Percentiles rank a stretch among this genome's conserved stretches.
Conservation (phyloP, 768 basidiomycete species). For the Amanita thiersii region DNA sequence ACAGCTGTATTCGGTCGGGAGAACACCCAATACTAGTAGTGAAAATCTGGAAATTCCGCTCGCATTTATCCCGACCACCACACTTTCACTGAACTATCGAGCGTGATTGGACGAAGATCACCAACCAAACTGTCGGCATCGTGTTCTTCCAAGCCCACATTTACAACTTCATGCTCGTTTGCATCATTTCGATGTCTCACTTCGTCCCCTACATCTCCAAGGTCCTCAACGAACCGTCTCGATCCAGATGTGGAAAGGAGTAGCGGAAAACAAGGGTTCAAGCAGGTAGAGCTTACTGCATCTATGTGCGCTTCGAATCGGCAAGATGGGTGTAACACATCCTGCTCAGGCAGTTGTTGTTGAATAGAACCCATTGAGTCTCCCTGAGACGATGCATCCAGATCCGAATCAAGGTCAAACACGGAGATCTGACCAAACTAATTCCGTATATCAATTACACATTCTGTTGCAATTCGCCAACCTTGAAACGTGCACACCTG, state of each 20-base stretch:
- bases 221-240: too few species aligned
- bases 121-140: constrained; percentile 2
- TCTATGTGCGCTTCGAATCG: constrained; percentile 59
- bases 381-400: constrained; percentile 7
- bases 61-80: too few species aligned
- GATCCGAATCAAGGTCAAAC: constrained; percentile 38
- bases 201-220: constrained; percentile 22
- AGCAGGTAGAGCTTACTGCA: constrained; percentile 61
- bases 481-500: constrained; percentile 37
- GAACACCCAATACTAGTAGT: too few species aligned
- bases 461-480: not conserved
- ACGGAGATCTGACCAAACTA: constrained; percentile 48
- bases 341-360: not conserved
- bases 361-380: constrained; percentile 11
- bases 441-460: constrained; percentile 20
- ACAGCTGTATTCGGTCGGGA: too few species aligned
- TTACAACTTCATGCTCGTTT: not conserved
- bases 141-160: not conserved
- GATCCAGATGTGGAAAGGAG: constrained; percentile 72
- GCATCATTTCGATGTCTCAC: constrained; percentile 13
- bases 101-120: constrained; percentile 18
- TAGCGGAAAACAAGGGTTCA: constrained; percentile 56
- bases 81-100: constrained; percentile 25
- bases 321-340: constrained; percentile 18
- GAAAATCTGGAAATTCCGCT: too few species aligned